phyloP scores from a whole-genome alignment of 495 filamentous ascomycete genomes.

The Xylaria bambusicola region DNA sequence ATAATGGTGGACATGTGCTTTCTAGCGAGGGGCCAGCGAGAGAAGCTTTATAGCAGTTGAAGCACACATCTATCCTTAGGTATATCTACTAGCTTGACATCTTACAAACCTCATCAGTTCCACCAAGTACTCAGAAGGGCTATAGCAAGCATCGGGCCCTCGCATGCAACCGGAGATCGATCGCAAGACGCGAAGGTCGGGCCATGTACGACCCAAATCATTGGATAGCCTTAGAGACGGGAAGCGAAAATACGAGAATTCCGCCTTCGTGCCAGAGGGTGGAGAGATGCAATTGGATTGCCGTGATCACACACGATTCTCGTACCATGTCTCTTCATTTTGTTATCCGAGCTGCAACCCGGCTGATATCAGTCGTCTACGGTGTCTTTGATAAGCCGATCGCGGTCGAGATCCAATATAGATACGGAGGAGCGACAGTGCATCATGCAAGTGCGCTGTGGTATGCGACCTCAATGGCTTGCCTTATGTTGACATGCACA shows the following conservation, averaged over 20 bases:
- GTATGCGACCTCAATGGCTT: not conserved
- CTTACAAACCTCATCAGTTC: not conserved
- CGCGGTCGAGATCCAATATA: not conserved
- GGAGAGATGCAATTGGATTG: not conserved
- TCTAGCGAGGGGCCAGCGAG: not conserved
- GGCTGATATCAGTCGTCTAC: not conserved
- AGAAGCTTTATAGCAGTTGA: not conserved
- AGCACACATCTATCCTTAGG: no score
- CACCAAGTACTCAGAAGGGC: not conserved
- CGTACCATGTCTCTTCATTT: not conserved
- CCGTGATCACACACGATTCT: not conserved
- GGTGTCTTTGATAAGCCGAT: not conserved
- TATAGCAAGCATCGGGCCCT: not conserved
- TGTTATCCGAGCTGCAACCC: constrained; percentile 5
- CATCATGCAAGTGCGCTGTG: not conserved
- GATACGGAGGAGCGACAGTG: not conserved
- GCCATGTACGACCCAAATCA: not conserved
- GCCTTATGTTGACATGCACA: not conserved
- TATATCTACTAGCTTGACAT: not conserved
- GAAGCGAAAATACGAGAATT: not conserved
- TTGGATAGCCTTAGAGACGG: not conserved
- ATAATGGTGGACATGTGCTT: not conserved
- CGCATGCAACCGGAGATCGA: not conserved
- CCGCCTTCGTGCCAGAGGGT: not conserved
- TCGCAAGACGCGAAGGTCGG: not conserved